phyloP scores from a whole-genome alignment of 2,329 filamentous ascomycete genomes.

The Aquanectria penicillioides region DNA sequence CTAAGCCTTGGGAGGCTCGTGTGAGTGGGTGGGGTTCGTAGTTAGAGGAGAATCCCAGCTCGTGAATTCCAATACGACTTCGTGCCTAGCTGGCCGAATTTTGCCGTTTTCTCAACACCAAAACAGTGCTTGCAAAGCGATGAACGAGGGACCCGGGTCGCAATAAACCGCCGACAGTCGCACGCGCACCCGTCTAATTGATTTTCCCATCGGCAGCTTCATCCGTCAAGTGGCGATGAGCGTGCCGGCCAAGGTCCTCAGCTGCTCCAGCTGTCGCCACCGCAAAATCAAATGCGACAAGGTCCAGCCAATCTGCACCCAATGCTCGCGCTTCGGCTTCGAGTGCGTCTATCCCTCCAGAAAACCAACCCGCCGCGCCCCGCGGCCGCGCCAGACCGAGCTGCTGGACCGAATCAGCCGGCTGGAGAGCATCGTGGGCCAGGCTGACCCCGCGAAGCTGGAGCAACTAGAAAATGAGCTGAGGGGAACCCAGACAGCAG shows the following conservation, averaged over 20 bases:
- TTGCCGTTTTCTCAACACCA: not conserved
- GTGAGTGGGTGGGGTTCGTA: not conserved
- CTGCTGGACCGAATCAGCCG: slow-evolving; percentile 55
- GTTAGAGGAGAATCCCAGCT: not conserved
- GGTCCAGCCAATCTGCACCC: slow-evolving; percentile 60
- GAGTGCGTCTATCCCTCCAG: slow-evolving; percentile 60
- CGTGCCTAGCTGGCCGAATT: not conserved
- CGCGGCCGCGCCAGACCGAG: slow-evolving; percentile 54
- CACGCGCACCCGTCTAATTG: not conserved
- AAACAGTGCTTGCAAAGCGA: no score
- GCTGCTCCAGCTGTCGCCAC: slow-evolving; percentile 70
- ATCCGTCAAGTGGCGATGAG: slow-evolving; percentile 30
- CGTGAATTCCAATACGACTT: no score
- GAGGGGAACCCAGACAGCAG: slow-evolving; percentile 3
- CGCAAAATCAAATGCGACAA: slow-evolving; percentile 71
- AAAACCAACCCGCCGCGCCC: slow-evolving; percentile 54
- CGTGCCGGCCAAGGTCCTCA: slow-evolving; percentile 50
- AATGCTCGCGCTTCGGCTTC: slow-evolving; percentile 58
- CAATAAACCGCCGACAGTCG: not conserved
- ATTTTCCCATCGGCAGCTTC: not conserved
- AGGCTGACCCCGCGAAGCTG: slow-evolving; percentile 49
- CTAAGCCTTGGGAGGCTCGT: no score
- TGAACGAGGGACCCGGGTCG: not conserved
- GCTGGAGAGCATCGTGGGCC: slow-evolving; percentile 57
- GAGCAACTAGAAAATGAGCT: slow-evolving; percentile 37